Evolutionary conservation across 768 basidiomycete genomes (phyloP).

Genomic region (Chiua virens): DNA sequence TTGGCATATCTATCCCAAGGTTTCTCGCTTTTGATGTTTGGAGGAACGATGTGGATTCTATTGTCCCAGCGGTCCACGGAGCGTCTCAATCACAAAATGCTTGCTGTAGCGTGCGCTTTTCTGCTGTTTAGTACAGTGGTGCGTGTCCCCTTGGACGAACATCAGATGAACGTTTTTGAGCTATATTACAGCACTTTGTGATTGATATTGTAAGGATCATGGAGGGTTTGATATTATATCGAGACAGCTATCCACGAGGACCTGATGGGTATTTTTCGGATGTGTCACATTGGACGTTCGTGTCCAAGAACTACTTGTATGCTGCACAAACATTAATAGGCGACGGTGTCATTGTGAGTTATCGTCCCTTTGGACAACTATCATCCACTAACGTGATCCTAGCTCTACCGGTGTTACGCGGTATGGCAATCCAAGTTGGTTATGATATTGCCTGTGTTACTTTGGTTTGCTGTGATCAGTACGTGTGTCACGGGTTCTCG

Average conservation of each 20-base stretch:
- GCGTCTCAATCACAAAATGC: conserved; percentile 15
- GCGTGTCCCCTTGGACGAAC: neutral
- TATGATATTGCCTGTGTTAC: conserved; percentile 1
- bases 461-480: conserved; percentile 1
- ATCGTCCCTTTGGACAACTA: neutral
- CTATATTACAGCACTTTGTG: conserved; percentile 15
- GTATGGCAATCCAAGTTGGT: too few relatives aligned
- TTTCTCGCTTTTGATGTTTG: conserved; percentile 34
- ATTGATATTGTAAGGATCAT: conserved; percentile 18
- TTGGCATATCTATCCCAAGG: conserved; percentile 8
- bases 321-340: conserved; percentile 3
- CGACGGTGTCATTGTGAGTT: conserved; percentile 3
- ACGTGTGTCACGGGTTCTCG: neutral
- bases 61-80: conserved; percentile 2
- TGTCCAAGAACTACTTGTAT: neutral
- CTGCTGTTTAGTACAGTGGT: conserved; percentile 27
- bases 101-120: conserved; percentile 17
- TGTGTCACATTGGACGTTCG: conserved; percentile 9
- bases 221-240: conserved; percentile 21
- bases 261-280: conserved; percentile 23
- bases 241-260: conserved; percentile 22
- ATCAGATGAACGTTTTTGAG: neutral
- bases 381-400: neutral
- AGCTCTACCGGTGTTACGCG: conserved; percentile 10
- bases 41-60: conserved; percentile 26